Conservation (phyloP, 2,329 filamentous ascomycete genomes). For the Juglanconis oblonga region DNA sequence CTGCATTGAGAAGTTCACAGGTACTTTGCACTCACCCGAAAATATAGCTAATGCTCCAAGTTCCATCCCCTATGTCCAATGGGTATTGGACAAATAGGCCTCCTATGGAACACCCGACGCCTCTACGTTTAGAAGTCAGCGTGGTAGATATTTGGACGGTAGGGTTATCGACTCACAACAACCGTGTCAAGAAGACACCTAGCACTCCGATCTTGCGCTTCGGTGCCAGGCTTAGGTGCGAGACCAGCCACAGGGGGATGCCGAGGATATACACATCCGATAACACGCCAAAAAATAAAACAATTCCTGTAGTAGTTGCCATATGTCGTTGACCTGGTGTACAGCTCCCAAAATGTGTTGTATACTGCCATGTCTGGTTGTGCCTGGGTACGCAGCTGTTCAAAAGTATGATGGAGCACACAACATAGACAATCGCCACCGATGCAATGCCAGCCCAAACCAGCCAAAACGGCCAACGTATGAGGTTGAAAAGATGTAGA, state of each 20-base stretch:
- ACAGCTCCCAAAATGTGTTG: not conserved
- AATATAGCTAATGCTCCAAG: not conserved
- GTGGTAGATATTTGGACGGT: not conserved
- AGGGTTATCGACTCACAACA: not conserved
- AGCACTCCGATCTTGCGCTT: conserved; percentile 5
- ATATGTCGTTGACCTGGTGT: not conserved
- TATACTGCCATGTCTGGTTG: conserved; percentile 1
- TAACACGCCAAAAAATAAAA: not conserved
- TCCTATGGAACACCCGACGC: not conserved
- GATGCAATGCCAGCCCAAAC: conserved; percentile 1
- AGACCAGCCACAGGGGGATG: conserved; percentile 4
- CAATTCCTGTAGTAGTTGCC: not conserved
- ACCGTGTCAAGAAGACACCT: not conserved
- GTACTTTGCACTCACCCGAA: not conserved
- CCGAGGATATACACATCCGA: conserved; percentile 1
- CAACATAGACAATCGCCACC: not conserved
- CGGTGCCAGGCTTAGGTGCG: not conserved
- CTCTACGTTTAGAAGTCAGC: not conserved
- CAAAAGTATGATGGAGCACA: not conserved
- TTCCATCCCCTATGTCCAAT: not conserved
- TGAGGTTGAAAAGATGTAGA: not conserved
- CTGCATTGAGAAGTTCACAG: not conserved
- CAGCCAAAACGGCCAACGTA: not conserved
- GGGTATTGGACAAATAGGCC: not conserved
- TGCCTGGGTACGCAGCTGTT: not conserved